Base-by-base conservation (phyloP, 2,329 filamentous ascomycete species). In the Fusarium nematophilum region DNA sequence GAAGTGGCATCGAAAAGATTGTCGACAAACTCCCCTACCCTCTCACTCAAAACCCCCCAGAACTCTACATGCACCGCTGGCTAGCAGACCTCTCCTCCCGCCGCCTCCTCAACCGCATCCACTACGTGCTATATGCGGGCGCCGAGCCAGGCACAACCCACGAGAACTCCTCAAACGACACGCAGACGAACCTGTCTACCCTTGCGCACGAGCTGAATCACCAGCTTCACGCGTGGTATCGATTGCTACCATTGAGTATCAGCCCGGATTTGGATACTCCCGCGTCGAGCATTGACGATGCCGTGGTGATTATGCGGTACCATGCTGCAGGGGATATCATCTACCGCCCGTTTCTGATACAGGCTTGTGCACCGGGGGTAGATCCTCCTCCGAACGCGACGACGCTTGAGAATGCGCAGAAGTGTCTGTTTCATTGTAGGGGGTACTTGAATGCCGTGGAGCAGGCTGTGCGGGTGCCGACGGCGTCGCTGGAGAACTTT, bases 31-130 rank as follows among this genome's bases (percentile, higher is more conserved):
- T 65, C 0, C 62, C 62, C 1, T 65, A 64, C 6, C 62, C 62
- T 1, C 59, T 59, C 40, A 66, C 63, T 0, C 50, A 63, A 0
- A 55, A 58, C 0, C 62, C 59, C 0, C 53, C 58, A 0, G 62
- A 65, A 9, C 62, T 59, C 0, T 61, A 63, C 1, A 65, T 65
- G 62, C 59, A 61, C 5, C 62, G 59, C 2, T 65, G 62, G 62
- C 48, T 65, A 0, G 62, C 62, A 0, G 63, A 65, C 7, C 56
- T 65, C 1, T 65, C 62, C 1, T 65, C 62, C 0, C 62, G 62
- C 0, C 62, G 62, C 2, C 30, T 65, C 2, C 30, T 65, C 1
- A 65, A 65, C 6, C 27, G 62, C 2, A 65, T 65, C 1, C 62
- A 65, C 48, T 65, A 65, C 6, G 62, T 65, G 0, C 55, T 65